Base-by-base conservation (phyloP, 768 basidiomycete species). In the Pilatotrama ljubarskyi region DNA sequence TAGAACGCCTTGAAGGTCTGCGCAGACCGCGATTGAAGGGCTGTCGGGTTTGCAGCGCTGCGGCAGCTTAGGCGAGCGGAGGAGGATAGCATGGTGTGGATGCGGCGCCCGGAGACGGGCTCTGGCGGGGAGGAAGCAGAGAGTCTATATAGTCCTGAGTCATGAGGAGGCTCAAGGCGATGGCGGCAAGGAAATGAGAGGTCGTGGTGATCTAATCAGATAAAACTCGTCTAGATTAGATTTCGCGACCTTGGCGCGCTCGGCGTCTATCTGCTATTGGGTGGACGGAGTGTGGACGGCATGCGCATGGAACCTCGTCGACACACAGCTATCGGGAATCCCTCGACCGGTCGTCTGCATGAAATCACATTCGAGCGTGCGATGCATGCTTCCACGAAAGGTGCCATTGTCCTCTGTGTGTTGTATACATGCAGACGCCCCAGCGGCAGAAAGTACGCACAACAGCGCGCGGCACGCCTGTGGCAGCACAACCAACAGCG, bases 1-100 rank as follows among this genome's bases (percentile, higher is more conserved):
- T 72, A 72, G 55, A 72, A 72, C 10, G 71, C 71, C 61, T 62
- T 72, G 67, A 72, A 72, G 35, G 69, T 72, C 58, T 69, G 68
- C 13, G 65, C 68, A 10, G 66, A 70, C 29, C 64, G 65, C 7
- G 70, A 53, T 20, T 63, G 58, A 46, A 51, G 59, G 29, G 52
- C 36, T 13, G 64, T 7, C 20, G 61, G 41, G 9, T 55, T 9
- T 25, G 41, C 37, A 18, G 62, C 38, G 37, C 25, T 49, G 22
- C 57, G 48, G 36, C 36, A 48, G 26, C 56, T 29, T 9, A 57
- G 38, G 25, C 62, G 59, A 22, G 61, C 50, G 26, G 62, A 53
- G 35, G 65, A 40, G 32, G 65, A 32, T 29, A 66, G 53, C 65
- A 66, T 66, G 44, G 57, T 37, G 46, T n/a, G 15, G 42, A 37